A percentile compares a stretch with the other conserved stretches of the same genome.
These are phyloP conservation scores for Yamadazyma songkhlaensis DNA, from an alignment of 1,139 yeast species.

Conservation along the genomic window DNA sequence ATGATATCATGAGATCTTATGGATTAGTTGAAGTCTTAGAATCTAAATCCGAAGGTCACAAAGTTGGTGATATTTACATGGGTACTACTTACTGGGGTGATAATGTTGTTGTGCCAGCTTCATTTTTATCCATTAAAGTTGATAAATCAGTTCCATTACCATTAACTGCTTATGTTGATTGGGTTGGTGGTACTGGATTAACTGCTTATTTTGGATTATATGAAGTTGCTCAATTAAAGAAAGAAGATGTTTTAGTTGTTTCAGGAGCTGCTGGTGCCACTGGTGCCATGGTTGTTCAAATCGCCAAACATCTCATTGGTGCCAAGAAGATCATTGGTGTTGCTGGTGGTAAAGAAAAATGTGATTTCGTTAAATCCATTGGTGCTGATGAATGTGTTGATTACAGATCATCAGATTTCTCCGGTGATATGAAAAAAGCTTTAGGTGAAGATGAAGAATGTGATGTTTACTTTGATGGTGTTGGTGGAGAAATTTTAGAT, in stretches of 20 bases:
- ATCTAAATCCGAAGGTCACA: slow-evolving; percentile 35
- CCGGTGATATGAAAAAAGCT: slow-evolving; percentile 39
- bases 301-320: slow-evolving; percentile 53
- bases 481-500: slow-evolving; percentile 62
- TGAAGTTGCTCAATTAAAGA: slow-evolving; percentile 40
- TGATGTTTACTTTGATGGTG: slow-evolving; percentile 56
- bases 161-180: slow-evolving; percentile 23
- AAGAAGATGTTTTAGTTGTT: slow-evolving; percentile 37
- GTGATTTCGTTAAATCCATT: slow-evolving; percentile 50
- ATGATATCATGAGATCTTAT: slow-evolving; percentile 47
- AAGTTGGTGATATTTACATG: slow-evolving; percentile 42
- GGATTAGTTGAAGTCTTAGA: slow-evolving; percentile 51
- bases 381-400: slow-evolving; percentile 57
- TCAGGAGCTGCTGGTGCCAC: slow-evolving; percentile 74
- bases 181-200: slow-evolving; percentile 53
- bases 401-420: slow-evolving; percentile 46
- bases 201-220: slow-evolving; percentile 62
- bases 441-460: slow-evolving; percentile 40
- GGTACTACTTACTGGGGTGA: slow-evolving; percentile 31
- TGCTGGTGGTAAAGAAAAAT: slow-evolving; percentile 60
- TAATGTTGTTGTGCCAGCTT: slow-evolving; percentile 21
- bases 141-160: slow-evolving; percentile 24
- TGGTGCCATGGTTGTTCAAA: slow-evolving; percentile 59
- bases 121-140: slow-evolving; percentile 20
- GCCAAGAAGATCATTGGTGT: slow-evolving; percentile 61